Evolutionary conservation across 805 yeast genomes (phyloP), one percentile per base, ranked within the genome.

Genomic region (Crinitomyces ghanaensis): DNA sequence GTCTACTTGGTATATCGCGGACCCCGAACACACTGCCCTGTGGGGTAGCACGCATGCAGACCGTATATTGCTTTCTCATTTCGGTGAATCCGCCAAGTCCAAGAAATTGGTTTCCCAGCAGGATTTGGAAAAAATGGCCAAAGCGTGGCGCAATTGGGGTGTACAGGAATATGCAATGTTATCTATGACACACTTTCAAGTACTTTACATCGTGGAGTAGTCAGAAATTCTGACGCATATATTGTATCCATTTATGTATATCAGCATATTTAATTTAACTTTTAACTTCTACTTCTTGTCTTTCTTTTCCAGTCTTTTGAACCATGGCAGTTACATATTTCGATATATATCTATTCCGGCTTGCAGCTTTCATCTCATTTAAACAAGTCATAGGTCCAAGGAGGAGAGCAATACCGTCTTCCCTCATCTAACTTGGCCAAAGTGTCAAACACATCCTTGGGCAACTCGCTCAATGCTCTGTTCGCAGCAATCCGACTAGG

Each of bases 401-500:
- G 44, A 7, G 54, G 52, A 39, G 48, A 45, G 38, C 49, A 49
- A 40, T 43, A 49, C 26, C 54, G 43, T 26, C 35, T 26, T 36
- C 38, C 31, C 35, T 47, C 45, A 23, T 48, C 50, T n/a, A 48
- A 41, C 9, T 33, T 16, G 22, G 29, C 38, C n/a, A 48, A 26
- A 33, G 35, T 33, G 28, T 51, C 50, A 19, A 68, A 34, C 22
- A 64, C 72, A 26, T 58, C 63, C 9, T 48, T 41, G 6, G 65
- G 45, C 9, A 82, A 63, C 34, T 70, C 65, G 36, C 74, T 62
- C 41, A 68, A 67, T 25, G 60, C 45, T 56, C 79, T 63, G 62
- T 80, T 80, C 42, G 64, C 66, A 31, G 60, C 38, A 44, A 80
- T 60, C 59, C 91, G 69, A 37, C 65, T 71, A 48, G 69, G 66